Base-by-base conservation (phyloP, 345 rosid genomes). In the Raphanus raphanistrum region DNA sequence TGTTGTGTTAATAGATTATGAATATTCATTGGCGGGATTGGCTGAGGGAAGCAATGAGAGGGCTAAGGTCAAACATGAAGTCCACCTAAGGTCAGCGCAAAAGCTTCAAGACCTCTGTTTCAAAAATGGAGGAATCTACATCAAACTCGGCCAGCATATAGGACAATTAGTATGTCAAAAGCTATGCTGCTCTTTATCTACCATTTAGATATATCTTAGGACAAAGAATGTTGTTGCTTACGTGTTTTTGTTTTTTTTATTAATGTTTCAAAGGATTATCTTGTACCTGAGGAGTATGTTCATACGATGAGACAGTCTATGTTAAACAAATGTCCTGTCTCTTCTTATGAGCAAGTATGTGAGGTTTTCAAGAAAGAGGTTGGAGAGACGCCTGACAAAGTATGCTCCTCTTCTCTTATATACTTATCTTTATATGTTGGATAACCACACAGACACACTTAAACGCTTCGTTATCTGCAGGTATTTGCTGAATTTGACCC, bases 101-200 rank as follows among this genome's bases (percentile, higher is more conserved):
- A 93, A 92, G 88, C 98, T 93, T 79, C 96, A 90, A 80, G 94
- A 93, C 57, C 86, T 91, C 12, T 96, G 96, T 85, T 95, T 92
- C 77, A 88, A 66, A 81, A 92, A 95, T 81, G 98, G 97, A 78
- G 99, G 98, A 74, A 86, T 95, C 67, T 91, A 92, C 80, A 91
- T 92, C 75, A 92, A 95, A 86, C 96, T 92, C n/a, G 97, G 99
- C 26, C 97, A 95, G 84, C 96, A 91, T 79, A 81, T 92, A 28
- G 98, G 97, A 31, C 94, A 95, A 82, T 76, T 90, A 87, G 98
- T 95, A 86, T 82, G 82, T 68, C 0, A 16, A 2, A 27, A 79
- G 3, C 52, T 41, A 50, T 63, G 15, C 8, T 66, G 13, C 11
- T 66, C 45, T 75, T 27, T 59, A 55, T 77, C 54, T 21, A 63